Conservation (phyloP, 73 alveolate species). For the Paramecium caudatum region DNA sequence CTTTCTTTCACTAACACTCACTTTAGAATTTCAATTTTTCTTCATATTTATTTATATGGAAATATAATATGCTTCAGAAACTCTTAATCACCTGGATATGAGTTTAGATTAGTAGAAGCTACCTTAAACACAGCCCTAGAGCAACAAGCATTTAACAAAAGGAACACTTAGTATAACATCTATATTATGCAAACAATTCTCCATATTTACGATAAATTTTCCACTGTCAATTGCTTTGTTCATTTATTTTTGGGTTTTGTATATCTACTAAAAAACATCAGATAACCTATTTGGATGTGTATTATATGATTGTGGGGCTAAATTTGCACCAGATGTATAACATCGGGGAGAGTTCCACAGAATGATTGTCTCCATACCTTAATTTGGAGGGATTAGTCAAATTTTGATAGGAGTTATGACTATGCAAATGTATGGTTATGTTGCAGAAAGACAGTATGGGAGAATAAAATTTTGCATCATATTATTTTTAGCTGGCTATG, state of each 20-base stretch:
- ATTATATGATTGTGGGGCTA: not conserved
- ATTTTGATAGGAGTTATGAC: not conserved
- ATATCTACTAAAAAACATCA: not conserved
- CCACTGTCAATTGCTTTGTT: not conserved
- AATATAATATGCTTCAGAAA: not conserved
- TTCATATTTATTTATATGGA: not conserved
- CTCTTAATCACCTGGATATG: constrained; percentile 10
- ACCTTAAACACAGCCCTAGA: constrained; percentile 6
- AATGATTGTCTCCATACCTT: not conserved
- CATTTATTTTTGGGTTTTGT: constrained; percentile 20
- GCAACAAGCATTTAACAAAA: constrained; percentile 1
- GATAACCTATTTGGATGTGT: constrained; percentile 1
- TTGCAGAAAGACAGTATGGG: not conserved
- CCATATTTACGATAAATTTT: not conserved
- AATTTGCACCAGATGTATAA: not conserved
- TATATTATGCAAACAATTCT: not conserved
- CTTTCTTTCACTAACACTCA: too few species aligned
- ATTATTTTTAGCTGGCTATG: constrained; percentile 2
- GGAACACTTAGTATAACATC: not conserved
- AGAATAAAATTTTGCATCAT: not conserved
- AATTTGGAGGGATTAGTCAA: constrained; percentile 24
- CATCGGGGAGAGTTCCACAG: not conserved
- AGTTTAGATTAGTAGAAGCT: constrained; percentile 27
- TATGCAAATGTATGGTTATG: not conserved
- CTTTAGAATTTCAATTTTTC: too few species aligned